A percentile compares a stretch with the other conserved stretches of the same genome.
phyloP scores from a whole-genome alignment of 192 early-diverging fungal species.

The Chytriomyces sp. region DNA sequence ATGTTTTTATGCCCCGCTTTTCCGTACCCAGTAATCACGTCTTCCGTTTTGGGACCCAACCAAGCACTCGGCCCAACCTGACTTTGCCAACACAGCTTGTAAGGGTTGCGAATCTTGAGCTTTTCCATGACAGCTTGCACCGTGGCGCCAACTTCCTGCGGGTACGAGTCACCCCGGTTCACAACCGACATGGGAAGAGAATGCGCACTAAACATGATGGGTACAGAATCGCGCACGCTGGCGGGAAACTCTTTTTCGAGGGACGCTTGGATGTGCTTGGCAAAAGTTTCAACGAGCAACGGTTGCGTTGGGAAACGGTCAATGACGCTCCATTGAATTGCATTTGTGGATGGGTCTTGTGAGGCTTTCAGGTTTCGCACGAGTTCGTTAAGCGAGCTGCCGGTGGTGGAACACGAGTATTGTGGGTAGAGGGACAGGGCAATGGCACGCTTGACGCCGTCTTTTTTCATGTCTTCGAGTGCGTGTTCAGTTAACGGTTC shows the following conservation, averaged over 20 bases:
- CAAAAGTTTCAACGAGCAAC: conserved; percentile 82
- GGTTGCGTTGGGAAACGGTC: conserved; percentile 93
- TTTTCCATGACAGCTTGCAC: conserved; percentile 71
- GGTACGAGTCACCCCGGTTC: conserved; percentile 69
- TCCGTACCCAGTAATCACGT: conserved; percentile 78
- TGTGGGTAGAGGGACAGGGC: conserved; percentile 96
- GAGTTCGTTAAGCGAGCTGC: conserved; percentile 90
- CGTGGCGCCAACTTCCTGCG: conserved; percentile 15
- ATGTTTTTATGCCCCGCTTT: conserved; percentile 79
- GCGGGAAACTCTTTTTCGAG: conserved; percentile 66
- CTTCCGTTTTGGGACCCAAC: conserved; percentile 88
- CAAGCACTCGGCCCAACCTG: conserved; percentile 92
- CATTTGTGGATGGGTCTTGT: conserved; percentile 59
- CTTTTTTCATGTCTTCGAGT: conserved; percentile 76
- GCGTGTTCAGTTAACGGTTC: conserved; percentile 77
- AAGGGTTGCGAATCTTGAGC: conserved; percentile 76
- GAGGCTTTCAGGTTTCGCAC: conserved; percentile 63
- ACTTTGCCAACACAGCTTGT: conserved; percentile 93
- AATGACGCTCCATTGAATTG: conserved; percentile 92
- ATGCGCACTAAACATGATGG: conserved; percentile 94
- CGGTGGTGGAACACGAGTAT: conserved; percentile 95
- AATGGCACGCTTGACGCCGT: conserved; percentile 82
- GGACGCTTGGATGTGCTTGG: conserved; percentile 73
- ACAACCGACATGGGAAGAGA: conserved; percentile 93
- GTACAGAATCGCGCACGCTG: conserved; percentile 69